Evolutionary conservation across 2,329 filamentous ascomycete genomes (phyloP), one percentile per base, ranked within the genome.

Genomic region (Trichoderma harzianum): DNA sequence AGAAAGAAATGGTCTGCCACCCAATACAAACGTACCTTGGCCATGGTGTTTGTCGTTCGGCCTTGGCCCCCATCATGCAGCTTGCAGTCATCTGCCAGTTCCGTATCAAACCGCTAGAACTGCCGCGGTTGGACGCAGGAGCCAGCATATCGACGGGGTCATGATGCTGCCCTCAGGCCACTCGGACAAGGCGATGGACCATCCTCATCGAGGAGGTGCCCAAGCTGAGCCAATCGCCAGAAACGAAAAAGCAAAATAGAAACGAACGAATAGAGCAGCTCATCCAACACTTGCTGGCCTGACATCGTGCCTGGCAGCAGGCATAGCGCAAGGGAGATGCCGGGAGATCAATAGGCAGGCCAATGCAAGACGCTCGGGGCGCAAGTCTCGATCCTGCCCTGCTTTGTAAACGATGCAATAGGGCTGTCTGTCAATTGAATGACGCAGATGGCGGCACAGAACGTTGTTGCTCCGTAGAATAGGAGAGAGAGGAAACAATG

Each of bases 1-100:
- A 21, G 63, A 32, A 32, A 32, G 3, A 21, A 47, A 12, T 36
- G 21, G 36, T 34, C 32, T 58, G 16, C 34, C 18, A 24, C 26
- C 64, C 64, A 67, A 57, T 67, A 39, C 64, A 67, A 39, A 57
- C 64, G 32, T 57, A 67, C 64, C 64, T 67, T 32, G 47, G 26
- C 55, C 36, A 36, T 61, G 24, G 34, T 61, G 26, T 69, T 69
- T 57, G 34, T 61, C 28, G 26, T 51, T 51, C 32, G 47, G 32
- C 36, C 34, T 58, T 21, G 24, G 65, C 66, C 55, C 55, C 55
- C 66, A 61, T 69, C 21, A 69, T 51, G 66, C 66, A 61, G 55
- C 36, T 7, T 34, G 66, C 43, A 69, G 64, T 67, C 64, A 67
- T 67, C 64, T 39, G 64, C 64, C 64, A 36, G 47, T 34, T 53